phyloP scores from a whole-genome alignment of 176 grass and related monocot species.

The Saccharum officinarum region DNA sequence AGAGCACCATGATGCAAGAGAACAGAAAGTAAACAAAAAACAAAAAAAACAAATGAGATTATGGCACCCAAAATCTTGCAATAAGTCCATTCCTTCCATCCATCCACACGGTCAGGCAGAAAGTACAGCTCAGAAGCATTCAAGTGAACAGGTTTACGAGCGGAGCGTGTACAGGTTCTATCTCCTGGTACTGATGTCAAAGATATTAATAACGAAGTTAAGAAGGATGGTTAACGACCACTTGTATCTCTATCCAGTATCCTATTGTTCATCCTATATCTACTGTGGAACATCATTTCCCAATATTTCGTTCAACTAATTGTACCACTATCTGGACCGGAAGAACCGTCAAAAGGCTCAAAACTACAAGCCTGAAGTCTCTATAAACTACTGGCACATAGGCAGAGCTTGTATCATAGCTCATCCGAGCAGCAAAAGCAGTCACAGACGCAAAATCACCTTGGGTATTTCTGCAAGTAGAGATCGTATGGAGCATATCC shows the following conservation, averaged over 20 bases:
- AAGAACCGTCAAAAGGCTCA: neutral
- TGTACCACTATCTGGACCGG: slow-evolving; percentile 1
- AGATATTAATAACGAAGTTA: neutral
- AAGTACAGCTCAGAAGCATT: neutral
- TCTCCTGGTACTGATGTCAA: too few species aligned
- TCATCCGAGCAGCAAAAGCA: neutral
- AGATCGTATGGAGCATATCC: slow-evolving; percentile 59
- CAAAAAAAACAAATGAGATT: neutral
- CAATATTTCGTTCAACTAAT: slow-evolving; percentile 8
- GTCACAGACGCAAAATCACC: slow-evolving; percentile 43
- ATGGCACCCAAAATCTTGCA: neutral
- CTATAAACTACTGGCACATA: neutral
- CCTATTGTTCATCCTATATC: neutral
- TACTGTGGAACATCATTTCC: neutral
- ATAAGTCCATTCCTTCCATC: neutral
- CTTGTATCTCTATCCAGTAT: neutral
- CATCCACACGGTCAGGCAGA: neutral
- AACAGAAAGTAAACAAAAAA: neutral
- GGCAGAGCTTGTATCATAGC: neutral
- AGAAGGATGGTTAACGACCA: neutral
- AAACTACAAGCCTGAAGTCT: neutral
- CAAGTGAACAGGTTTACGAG: too few species aligned
- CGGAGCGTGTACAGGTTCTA: too few species aligned
- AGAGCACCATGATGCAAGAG: neutral
- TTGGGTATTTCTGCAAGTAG: slow-evolving; percentile 57